Percentiles rank a stretch among this genome's conserved stretches.
Conservation (phyloP, 768 basidiomycete species). For the Rhodotorula graminis region DNA sequence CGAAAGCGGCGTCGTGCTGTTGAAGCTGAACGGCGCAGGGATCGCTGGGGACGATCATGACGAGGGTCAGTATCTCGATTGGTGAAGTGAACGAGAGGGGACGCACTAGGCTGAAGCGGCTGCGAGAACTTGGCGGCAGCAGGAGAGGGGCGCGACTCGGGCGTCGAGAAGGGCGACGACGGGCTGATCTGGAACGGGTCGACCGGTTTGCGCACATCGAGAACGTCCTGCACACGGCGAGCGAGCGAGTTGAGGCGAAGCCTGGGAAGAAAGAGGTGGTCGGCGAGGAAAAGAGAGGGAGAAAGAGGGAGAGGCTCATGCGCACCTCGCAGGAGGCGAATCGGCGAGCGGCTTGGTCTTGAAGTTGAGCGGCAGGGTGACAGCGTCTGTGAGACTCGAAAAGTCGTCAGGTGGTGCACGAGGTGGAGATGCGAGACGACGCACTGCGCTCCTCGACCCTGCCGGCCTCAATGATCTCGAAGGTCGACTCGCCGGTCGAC, state of each 20-base stretch:
- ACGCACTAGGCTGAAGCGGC: not conserved
- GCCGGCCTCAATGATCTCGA: slow-evolving; percentile 12
- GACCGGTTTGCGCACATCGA: slow-evolving; percentile 6
- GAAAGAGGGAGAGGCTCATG: not conserved
- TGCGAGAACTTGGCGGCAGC: too few relatives aligned
- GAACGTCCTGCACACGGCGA: slow-evolving; percentile 6
- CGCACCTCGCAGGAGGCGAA: not conserved
- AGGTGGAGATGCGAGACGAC: not conserved
- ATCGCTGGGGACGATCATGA: not conserved
- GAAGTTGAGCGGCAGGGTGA: slow-evolving; percentile 2
- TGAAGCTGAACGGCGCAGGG: slow-evolving; percentile 1
- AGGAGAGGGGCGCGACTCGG: too few relatives aligned
- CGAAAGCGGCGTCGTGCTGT: not conserved
- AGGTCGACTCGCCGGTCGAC: not conserved
- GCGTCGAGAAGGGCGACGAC: not conserved
- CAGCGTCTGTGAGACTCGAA: not conserved
- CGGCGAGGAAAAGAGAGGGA: too few relatives aligned
- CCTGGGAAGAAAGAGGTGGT: not conserved
- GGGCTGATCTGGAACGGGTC: not conserved
- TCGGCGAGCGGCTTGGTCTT: too few relatives aligned
- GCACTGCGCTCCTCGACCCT: not conserved
- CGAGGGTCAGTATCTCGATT: not conserved
- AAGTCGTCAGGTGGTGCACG: too few relatives aligned
- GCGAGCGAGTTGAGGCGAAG: slow-evolving; percentile 22
- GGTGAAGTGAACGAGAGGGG: not conserved